A percentile compares a stretch with the other conserved stretches of the same genome.
phyloP scores from a whole-genome alignment of 805 yeast species.

The Yamadazyma sp. region DNA sequence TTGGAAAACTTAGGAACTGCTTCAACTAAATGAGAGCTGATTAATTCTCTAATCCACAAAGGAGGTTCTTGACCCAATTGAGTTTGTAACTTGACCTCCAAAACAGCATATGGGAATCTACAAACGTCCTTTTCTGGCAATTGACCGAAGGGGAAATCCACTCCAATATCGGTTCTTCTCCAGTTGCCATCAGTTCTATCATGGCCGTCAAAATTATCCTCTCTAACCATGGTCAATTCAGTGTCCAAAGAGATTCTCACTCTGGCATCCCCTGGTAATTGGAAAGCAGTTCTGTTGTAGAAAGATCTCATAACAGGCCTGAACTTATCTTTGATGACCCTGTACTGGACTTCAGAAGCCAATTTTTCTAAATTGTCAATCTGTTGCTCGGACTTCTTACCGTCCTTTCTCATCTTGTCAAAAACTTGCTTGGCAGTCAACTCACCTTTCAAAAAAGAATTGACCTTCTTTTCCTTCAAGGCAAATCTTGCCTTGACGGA shows the following conservation, averaged over 20 bases:
- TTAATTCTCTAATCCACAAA: conserved; percentile 91
- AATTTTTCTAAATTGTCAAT: conserved; percentile 89
- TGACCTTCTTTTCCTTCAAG: conserved; percentile 86
- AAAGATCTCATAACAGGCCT: conserved; percentile 96
- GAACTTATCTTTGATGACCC: conserved; percentile 76
- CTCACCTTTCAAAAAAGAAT: conserved; percentile 77
- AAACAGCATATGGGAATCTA: conserved; percentile 94
- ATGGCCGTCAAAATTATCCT: conserved; percentile 91
- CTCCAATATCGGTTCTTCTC: conserved; percentile 98
- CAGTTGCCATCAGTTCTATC: conserved; percentile 91
- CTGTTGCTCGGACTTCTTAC: conserved; percentile 82
- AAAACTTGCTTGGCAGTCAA: conserved; percentile 87
- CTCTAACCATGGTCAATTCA: conserved; percentile 95
- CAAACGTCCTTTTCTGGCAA: conserved; percentile 82
- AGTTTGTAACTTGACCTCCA: conserved; percentile 96
- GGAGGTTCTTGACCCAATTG: conserved; percentile 99
- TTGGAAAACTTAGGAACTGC: conserved; percentile 98
- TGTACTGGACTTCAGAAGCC: conserved; percentile 90
- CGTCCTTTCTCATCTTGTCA: conserved; percentile 89
- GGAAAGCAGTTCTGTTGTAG: conserved; percentile 98
- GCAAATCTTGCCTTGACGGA: conserved; percentile 98
- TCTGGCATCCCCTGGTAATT: conserved; percentile 98
- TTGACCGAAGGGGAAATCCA: conserved; percentile 91
- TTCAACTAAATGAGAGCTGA: conserved; percentile 89
- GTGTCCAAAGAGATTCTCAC: conserved; percentile 98